These are phyloP conservation scores for Gynostemma pentaphyllum DNA, from an alignment of 306 rosid genomes.

Conservation along the genomic window DNA sequence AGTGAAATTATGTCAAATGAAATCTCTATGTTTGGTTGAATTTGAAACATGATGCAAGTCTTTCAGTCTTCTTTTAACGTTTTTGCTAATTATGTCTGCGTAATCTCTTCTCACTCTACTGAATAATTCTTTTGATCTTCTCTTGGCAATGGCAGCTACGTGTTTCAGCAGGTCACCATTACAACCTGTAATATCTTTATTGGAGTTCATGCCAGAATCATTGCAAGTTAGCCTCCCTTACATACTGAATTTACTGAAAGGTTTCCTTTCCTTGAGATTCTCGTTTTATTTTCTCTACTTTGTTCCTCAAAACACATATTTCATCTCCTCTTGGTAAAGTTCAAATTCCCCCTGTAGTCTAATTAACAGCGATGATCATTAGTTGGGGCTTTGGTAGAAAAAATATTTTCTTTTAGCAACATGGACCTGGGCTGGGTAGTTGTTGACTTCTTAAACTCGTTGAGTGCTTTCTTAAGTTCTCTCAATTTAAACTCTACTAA, in stretches of 20 bases:
- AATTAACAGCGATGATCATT: neutral
- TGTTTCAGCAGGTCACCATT: slow-evolving; percentile 57
- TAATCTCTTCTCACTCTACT: slow-evolving; percentile 9
- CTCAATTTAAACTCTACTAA: too few species aligned
- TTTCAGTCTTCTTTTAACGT: neutral
- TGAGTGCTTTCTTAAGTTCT: neutral
- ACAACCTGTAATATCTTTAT: slow-evolving; percentile 36
- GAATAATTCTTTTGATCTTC: slow-evolving; percentile 6
- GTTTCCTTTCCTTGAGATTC: slow-evolving; percentile 30
- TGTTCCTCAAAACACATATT: slow-evolving; percentile 16
- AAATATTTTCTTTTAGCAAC: neutral
- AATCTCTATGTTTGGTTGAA: neutral
- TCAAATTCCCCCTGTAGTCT: too few species aligned
- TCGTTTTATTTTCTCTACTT: slow-evolving; percentile 2
- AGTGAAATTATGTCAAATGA: neutral
- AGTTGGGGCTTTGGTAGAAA: neutral
- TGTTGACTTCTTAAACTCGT: neutral
- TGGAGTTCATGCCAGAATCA: slow-evolving; percentile 46
- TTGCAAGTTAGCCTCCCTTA: slow-evolving; percentile 37
- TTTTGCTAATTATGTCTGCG: neutral
- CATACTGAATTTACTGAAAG: slow-evolving; percentile 41
- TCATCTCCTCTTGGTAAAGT: neutral
- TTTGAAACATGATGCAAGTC: neutral
- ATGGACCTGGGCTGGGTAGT: neutral
- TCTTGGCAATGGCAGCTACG: slow-evolving; percentile 58